Base-by-base conservation (phyloP, 2,329 filamentous ascomycete genomes). In the Microsporum ferrugineum region DNA sequence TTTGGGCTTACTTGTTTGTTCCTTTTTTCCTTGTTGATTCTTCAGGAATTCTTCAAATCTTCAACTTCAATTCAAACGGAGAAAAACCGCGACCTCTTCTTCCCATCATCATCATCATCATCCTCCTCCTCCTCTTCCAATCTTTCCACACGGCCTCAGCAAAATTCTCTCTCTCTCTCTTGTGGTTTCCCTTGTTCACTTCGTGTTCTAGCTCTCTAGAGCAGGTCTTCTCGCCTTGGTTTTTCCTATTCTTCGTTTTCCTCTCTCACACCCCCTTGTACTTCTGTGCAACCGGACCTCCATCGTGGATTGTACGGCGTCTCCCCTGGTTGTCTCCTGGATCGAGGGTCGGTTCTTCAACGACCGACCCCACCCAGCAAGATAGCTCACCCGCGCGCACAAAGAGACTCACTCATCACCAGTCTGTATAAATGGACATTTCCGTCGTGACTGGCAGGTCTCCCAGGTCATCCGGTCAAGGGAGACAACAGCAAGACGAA, bases 401-500 rank as follows among this genome's bases (percentile, higher is more conserved):
- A 33, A 45, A 43, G 14, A 43, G 29, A 29, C 47, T 62, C 51
- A 43, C 53, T 39, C 58, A 45, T 55, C 38, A 33, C 57, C 43
- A 33, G 23, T 56, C 58, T 58, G 55, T 57, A 39, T 57, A 49
- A 60, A 65, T 65, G 64, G 64, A 65, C 60, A 61, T 65, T 58
- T 65, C 64, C 55, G 56, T 59, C n/a, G 53, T 65, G 59, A 63
- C 64, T 36, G 64, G 61, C 36, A 43, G 61, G 41, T 56, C 64
- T 59, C 60, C 63, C 33, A 61, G 62, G 58, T 60, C 55, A 12
- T 55, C 57, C 53, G 31, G 17, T 34, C 61, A 64, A 57, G 58
- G 57, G 56, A 63, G 63, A 53, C 49, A 34, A 10, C 49, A 34
- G 58, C 36, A 58, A 12, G 41, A 33, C 29, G 63, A 60, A 29